Evolutionary conservation across 179 eudicot genomes (phyloP).

Genomic region (Silene vulgaris): DNA sequence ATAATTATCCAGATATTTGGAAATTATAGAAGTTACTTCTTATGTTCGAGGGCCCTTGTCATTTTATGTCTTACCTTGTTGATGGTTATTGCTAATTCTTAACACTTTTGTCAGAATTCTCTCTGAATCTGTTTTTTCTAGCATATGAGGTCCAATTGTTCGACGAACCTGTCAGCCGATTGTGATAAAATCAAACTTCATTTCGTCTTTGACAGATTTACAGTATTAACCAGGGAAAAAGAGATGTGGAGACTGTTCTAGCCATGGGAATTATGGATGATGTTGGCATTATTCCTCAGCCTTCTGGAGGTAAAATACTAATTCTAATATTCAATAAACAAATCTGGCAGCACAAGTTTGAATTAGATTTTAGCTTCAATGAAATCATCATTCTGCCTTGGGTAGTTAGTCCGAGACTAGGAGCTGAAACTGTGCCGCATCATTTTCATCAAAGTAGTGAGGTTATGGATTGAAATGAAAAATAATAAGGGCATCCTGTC

Average conservation of each 20-base stretch:
- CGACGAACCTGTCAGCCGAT: not conserved
- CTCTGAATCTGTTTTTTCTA: not conserved
- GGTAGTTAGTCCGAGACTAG: not conserved
- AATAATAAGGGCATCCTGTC: not conserved
- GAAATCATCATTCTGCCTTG: not conserved
- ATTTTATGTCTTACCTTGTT: not conserved
- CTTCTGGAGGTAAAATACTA: slow-evolving; percentile 73
- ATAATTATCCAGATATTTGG: too few relatives aligned
- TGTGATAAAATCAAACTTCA: not conserved
- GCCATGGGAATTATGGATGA: slow-evolving; percentile 99
- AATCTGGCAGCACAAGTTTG: not conserved
- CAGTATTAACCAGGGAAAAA: slow-evolving; percentile 91
- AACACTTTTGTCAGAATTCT: not conserved
- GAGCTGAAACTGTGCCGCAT: not conserved
- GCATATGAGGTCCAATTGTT: not conserved
- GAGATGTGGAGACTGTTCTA: slow-evolving; percentile 84
- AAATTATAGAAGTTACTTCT: too few relatives aligned
- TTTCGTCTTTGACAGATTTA: slow-evolving; percentile 54
- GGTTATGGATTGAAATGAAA: not conserved
- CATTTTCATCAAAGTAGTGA: not conserved
- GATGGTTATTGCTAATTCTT: not conserved
- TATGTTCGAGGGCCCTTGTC: too few relatives aligned
- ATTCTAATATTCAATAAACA: not conserved
- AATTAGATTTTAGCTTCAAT: not conserved
- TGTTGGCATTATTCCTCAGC: slow-evolving; percentile 90